Evolutionary conservation across 495 filamentous ascomycete species (phyloP).

Genomic region (Talaromyces stipitatus): DNA sequence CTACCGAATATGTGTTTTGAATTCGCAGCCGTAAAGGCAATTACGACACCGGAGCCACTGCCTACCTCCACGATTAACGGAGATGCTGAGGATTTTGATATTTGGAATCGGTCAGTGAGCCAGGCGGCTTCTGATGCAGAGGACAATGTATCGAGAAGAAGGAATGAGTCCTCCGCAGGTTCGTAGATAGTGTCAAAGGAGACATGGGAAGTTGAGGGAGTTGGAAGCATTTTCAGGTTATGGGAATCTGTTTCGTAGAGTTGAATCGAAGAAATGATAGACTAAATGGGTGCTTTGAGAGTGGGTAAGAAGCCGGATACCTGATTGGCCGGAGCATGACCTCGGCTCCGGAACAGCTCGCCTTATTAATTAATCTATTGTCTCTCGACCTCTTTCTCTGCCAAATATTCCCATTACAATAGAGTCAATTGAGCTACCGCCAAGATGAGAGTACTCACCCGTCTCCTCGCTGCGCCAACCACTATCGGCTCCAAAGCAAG

Average conservation of each 20-base stretch:
- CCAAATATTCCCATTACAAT: neutral
- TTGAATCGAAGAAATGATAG: neutral
- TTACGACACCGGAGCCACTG: conserved; percentile 82
- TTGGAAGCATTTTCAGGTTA: conserved; percentile 66
- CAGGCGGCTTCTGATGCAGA: conserved; percentile 62
- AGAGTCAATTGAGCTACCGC: neutral
- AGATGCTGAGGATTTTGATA: conserved; percentile 3
- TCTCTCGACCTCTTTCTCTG: neutral
- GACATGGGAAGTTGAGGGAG: conserved; percentile 85
- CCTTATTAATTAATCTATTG: neutral
- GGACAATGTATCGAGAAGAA: conserved; percentile 91
- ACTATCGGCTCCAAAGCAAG: conserved; percentile 40
- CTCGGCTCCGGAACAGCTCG: conserved; percentile 1
- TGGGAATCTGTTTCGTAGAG: neutral
- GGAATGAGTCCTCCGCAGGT: conserved; percentile 88
- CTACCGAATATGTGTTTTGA: conserved; percentile 65
- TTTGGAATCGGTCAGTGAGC: conserved; percentile 49
- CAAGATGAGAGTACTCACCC: conserved; percentile 10
- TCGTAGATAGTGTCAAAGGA: conserved; percentile 82
- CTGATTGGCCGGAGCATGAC: conserved; percentile 3
- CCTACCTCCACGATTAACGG: conserved; percentile 81
- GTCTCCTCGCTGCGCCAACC: conserved; percentile 30
- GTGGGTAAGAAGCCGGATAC: neutral
- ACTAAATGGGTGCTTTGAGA: neutral
- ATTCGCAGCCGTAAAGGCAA: conserved; percentile 78